Percentiles rank a stretch among this genome's conserved stretches.
These are phyloP conservation scores for Kuraishia molischiana DNA, from an alignment of 805 yeast genomes.

Conservation along the genomic window DNA sequence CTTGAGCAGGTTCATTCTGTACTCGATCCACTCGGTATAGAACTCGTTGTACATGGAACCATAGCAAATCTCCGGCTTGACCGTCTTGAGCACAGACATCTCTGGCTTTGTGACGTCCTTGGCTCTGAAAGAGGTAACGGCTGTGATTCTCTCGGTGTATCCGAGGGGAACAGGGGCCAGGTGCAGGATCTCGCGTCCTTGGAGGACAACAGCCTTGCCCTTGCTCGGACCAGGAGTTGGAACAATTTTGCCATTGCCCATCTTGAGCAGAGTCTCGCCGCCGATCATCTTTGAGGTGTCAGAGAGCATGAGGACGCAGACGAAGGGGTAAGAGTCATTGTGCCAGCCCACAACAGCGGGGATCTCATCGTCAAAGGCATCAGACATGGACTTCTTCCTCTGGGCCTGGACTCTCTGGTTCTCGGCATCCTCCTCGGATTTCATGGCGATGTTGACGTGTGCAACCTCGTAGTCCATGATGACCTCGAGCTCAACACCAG, in stretches of 20 bases:
- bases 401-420: slow-evolving; percentile 16
- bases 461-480: slow-evolving; percentile 53
- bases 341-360: slow-evolving; percentile 59
- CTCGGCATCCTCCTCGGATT: slow-evolving; percentile 23
- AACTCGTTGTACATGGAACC: slow-evolving; percentile 27
- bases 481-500: slow-evolving; percentile 45
- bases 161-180: slow-evolving; percentile 36
- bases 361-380: slow-evolving; percentile 22
- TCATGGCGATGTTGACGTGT: slow-evolving; percentile 39
- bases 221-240: slow-evolving; percentile 30
- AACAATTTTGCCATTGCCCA: slow-evolving; percentile 26
- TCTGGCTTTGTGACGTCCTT: slow-evolving; percentile 25
- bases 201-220: slow-evolving; percentile 41
- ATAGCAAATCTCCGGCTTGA: slow-evolving; percentile 26
- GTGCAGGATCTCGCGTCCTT: slow-evolving; percentile 36
- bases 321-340: slow-evolving; percentile 53
- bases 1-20: slow-evolving; percentile 24
- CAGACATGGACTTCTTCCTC: slow-evolving; percentile 15
- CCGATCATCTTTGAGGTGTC: slow-evolving; percentile 52
- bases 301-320: slow-evolving; percentile 53
- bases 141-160: slow-evolving; percentile 29
- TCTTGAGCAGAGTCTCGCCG: slow-evolving; percentile 47
- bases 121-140: slow-evolving; percentile 32
- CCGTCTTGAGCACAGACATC: slow-evolving; percentile 28
- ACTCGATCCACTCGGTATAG: slow-evolving; percentile 29